A percentile compares a stretch with the other conserved stretches of the same genome.
phyloP scores from a whole-genome alignment of 495 filamentous ascomycete genomes.

The Parathielavia appendiculata region DNA sequence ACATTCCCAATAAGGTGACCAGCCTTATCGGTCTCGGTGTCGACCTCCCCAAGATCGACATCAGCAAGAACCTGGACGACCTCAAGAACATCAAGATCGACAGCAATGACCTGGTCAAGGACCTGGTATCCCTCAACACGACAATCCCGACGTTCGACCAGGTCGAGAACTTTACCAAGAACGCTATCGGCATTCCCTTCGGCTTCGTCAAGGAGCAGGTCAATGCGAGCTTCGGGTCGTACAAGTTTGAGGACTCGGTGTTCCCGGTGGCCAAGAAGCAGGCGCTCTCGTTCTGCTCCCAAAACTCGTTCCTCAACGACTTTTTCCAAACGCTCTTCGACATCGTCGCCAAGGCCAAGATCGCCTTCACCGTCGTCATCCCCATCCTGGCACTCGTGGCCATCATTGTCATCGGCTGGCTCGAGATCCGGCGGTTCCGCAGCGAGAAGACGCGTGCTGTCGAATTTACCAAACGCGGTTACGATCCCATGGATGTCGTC shows the following conservation, averaged over 20 bases:
- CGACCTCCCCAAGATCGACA: conserved; percentile 47
- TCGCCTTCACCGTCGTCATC: conserved; percentile 68
- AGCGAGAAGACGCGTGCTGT: conserved; percentile 62
- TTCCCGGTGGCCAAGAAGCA: conserved; percentile 80
- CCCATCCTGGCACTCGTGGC: conserved; percentile 62
- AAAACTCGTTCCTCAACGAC: conserved; percentile 73
- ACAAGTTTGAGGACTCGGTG: conserved; percentile 67
- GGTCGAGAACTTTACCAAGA: conserved; percentile 70
- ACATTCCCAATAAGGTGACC: conserved; percentile 47
- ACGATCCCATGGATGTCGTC: conserved; percentile 80
- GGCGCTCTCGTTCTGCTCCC: conserved; percentile 77
- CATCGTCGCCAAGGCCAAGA: conserved; percentile 57
- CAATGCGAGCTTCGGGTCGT: conserved; percentile 59
- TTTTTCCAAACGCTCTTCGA: conserved; percentile 73
- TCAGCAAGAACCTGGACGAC: conserved; percentile 53
- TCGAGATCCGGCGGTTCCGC: conserved; percentile 75
- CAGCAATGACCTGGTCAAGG: conserved; percentile 56
- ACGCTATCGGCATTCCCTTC: conserved; percentile 70
- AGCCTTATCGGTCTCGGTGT: conserved; percentile 27
- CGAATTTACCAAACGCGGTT: conserved; percentile 57
- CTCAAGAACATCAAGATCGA: conserved; percentile 67
- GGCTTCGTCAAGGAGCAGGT: conserved; percentile 66
- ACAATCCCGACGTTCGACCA: conserved; percentile 78
- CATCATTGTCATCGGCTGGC: conserved; percentile 63
- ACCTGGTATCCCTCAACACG: conserved; percentile 61